These are phyloP conservation scores for Brachypodium distachyon DNA, from an alignment of 202 grass and related monocot species.

Conservation along the genomic window DNA sequence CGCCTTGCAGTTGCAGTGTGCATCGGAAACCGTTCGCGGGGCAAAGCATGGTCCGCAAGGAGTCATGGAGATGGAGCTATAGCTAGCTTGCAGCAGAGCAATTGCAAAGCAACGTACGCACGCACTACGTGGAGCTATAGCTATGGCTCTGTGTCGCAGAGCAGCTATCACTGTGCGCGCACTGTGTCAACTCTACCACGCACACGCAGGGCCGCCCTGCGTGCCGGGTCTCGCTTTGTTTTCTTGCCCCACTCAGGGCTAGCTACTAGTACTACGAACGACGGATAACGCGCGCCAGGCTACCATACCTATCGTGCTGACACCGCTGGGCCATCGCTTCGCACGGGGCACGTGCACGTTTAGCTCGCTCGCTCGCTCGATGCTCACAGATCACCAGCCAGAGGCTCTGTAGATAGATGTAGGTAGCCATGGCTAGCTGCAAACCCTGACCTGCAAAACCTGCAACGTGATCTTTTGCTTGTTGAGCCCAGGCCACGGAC, in stretches of 20 bases:
- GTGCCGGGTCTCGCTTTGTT: neutral
- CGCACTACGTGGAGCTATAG: too few species aligned
- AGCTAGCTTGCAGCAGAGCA: neutral
- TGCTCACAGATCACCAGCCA: neutral
- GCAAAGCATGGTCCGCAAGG: neutral
- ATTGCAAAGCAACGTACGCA: too few species aligned
- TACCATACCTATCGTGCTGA: neutral
- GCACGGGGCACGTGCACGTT: constrained; percentile 21
- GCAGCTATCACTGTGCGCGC: neutral
- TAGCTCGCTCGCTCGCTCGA: neutral
- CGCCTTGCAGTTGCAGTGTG: too few species aligned
- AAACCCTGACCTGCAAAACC: neutral
- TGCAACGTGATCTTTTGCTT: constrained; percentile 37
- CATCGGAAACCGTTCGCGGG: constrained; percentile 24
- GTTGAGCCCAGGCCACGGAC: neutral
- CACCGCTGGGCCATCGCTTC: neutral
- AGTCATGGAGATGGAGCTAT: too few species aligned
- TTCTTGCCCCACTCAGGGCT: constrained; percentile 3
- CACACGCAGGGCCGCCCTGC: neutral
- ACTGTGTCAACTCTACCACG: neutral
- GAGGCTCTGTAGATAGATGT: neutral
- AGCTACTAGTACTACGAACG: too few species aligned
- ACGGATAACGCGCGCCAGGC: neutral
- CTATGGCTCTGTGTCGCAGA: neutral
- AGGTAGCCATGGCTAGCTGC: neutral